Evolutionary conservation across 2,329 filamentous ascomycete species (phyloP).

Genomic region (Exophiala sp.): DNA sequence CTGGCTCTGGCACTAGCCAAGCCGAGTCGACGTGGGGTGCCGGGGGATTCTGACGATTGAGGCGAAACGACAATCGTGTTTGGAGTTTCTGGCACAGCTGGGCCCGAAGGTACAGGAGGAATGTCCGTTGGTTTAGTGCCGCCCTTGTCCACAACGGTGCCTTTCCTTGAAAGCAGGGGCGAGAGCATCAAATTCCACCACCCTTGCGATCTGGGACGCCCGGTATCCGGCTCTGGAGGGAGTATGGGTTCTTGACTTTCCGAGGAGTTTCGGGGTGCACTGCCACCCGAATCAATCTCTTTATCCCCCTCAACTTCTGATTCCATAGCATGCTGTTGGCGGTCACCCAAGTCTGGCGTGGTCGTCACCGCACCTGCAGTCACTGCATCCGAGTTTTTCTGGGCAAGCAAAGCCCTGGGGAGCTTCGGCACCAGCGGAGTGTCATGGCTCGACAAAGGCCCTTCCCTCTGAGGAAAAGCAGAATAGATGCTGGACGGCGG

Average conservation of each 20-base stretch:
- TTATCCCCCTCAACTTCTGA: conserved; percentile 7
- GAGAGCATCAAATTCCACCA: conserved; percentile 48
- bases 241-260: conserved; percentile 33
- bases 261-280: conserved; percentile 25
- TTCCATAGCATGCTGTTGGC: neutral
- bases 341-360: neutral
- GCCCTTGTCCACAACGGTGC: conserved; percentile 33
- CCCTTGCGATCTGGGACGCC: conserved; percentile 41
- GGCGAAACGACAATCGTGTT: conserved; percentile 10
- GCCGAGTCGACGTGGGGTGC: conserved; percentile 30
- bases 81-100: conserved; percentile 1
- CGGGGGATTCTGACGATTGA: conserved; percentile 34
- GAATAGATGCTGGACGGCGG: conserved; percentile 43
- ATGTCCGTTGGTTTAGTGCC: conserved; percentile 3
- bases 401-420: conserved; percentile 25
- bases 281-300: neutral
- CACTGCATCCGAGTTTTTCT: neutral
- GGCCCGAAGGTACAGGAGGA: conserved; percentile 16
- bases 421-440: conserved; percentile 40
- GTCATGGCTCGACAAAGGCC: conserved; percentile 20
- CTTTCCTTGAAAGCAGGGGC: conserved; percentile 39
- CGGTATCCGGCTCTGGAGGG: conserved; percentile 26
- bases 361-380: conserved; percentile 6
- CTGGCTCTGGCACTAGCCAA: conserved; percentile 25
- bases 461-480: conserved; percentile 30